Base-by-base conservation (phyloP, 495 filamentous ascomycete genomes). In the Jackrogersella minutella region DNA sequence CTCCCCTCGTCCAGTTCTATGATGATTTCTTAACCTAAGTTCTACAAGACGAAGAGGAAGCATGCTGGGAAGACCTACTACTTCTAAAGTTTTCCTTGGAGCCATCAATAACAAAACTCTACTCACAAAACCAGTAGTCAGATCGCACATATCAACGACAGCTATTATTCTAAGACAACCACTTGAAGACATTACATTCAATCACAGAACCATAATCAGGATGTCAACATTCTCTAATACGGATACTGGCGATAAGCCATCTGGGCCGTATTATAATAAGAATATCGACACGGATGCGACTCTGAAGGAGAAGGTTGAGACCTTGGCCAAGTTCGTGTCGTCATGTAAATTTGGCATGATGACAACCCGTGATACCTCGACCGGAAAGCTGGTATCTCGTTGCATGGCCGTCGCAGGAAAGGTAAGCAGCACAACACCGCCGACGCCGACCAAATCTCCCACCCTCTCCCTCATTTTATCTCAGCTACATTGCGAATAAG, bases 331-430 rank as follows among this genome's bases (percentile, higher is more conserved):
- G 4, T 95, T 97, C 80, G 82, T 91, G 68, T 77, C 83, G 5
- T 76, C 80, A 34, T 80, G 83, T 77, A 95, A 95, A 77, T 97
- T 93, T 75, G 91, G 92, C 77, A 86, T 90, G 78, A 88, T 90
- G 72, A 88, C 87, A 17, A 90, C 88, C 10, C 81, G 85, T 21
- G 87, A 92, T 22, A 77, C 79, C 1, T 62, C 72, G 19, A 81
- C 77, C 11, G 86, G 86, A 6, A 79, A 86, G 24, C 77, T 98
- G 17, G 86, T 88, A 9, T 93, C 90, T 10, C 81, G 93, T 57
- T 95, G 92, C 76, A 98, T 98, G 94, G 92, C 91, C 1, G 72
- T 97, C 9, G 91, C 92, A 19, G 93, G 84, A n/a, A 89, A 88
- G 79, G 93, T 94, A 81, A 44, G 77, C 58, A 21, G n/a, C n/a